Percentiles rank a stretch among this genome's conserved stretches.
These are phyloP conservation scores for Mycosphaerella arachidis DNA, from an alignment of 2,329 filamentous ascomycete species.

Conservation along the genomic window DNA sequence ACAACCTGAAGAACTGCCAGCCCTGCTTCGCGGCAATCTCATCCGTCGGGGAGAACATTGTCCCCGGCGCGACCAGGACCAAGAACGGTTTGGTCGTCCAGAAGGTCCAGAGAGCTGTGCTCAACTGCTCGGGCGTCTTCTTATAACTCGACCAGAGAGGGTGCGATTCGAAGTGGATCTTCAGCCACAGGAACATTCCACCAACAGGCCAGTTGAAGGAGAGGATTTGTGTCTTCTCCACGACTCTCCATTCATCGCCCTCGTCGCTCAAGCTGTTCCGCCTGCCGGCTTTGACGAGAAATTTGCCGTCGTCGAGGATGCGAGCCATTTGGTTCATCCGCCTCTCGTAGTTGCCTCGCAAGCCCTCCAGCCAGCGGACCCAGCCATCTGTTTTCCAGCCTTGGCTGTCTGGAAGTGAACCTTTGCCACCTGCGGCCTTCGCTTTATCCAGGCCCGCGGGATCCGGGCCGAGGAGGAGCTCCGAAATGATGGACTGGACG, in stretches of 20 bases:
- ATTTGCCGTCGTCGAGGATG: conserved; percentile 64
- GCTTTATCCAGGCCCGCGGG: conserved; percentile 45
- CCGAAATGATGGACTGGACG: conserved; percentile 75
- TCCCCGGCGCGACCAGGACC: conserved; percentile 66
- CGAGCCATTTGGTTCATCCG: conserved; percentile 77
- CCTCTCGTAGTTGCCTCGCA: conserved; percentile 77
- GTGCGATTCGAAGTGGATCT: conserved; percentile 66
- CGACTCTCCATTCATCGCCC: conserved; percentile 64
- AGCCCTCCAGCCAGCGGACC: conserved; percentile 84
- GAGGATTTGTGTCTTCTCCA: conserved; percentile 69
- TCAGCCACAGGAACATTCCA: conserved; percentile 90
- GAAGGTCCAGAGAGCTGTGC: conserved; percentile 65
- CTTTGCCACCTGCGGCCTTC: conserved; percentile 35
- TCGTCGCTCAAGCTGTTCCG: conserved; percentile 35
- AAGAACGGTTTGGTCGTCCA: conserved; percentile 65
- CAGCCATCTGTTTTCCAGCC: conserved; percentile 80
- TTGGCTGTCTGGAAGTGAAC: conserved; percentile 48
- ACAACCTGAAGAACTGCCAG: conserved; percentile 71
- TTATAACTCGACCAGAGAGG: conserved; percentile 59
- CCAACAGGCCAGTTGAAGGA: conserved; percentile 75
- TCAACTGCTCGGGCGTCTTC: conserved; percentile 45
- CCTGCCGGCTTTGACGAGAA: conserved; percentile 59
- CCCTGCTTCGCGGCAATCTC: conserved; percentile 55
- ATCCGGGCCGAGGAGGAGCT: conserved; percentile 69
- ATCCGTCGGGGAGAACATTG: conserved; percentile 66